Evolutionary conservation across 2,329 filamentous ascomycete species (phyloP), one percentile per base, ranked within the genome.

Genomic region (Trichoderma citrinoviride): DNA sequence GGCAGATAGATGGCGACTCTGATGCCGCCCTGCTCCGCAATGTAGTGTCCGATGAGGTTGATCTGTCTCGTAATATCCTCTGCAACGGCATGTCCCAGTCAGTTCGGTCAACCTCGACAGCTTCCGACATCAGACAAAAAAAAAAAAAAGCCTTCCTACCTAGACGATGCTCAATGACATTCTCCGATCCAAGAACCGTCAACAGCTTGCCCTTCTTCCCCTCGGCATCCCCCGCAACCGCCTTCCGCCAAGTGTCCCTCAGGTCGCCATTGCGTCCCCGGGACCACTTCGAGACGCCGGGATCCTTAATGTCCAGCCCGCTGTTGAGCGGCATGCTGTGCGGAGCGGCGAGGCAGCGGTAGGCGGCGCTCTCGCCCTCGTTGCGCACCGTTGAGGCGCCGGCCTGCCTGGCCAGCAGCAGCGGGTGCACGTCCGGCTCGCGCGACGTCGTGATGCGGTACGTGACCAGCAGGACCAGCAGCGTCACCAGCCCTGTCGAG

Each of bases 341-440:
- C 21, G 94, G 93, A 7, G 90, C 88, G 66, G 92, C 90, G 65
- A 91, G 87, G n/a, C 90, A 91, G 66, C 95, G 85, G 77, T 94
- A 96, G 67, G 92, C 80, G 53, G 95, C 89, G 46, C 92, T 96
- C 77, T 98, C 91, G 70, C 91, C 90, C 65, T 90, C 86, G 71
- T 94, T 88, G 71, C 95, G 86, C 61, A 98, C 90, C 14, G 89
- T 86, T 8, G 92, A 90, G 57, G 90, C 84, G 68, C 88, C 83
- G 3, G 92, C 87, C 81, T 98, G 95, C 61, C 94, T 87, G 63
- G 91, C 91, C 29, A 99, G 88, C 54, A 98, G 85, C 77, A 97
- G 88, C 40, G 95, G 94, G 77, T 98, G 95, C 5, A 90, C 90
- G 79, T 99, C 95, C 6, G 95, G 91, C 61, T 97, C 94, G 66